Percentiles rank a stretch among this genome's conserved stretches.
phyloP scores from a whole-genome alignment of 2,329 filamentous ascomycete species.

The Pseudogymnoascus sp. region DNA sequence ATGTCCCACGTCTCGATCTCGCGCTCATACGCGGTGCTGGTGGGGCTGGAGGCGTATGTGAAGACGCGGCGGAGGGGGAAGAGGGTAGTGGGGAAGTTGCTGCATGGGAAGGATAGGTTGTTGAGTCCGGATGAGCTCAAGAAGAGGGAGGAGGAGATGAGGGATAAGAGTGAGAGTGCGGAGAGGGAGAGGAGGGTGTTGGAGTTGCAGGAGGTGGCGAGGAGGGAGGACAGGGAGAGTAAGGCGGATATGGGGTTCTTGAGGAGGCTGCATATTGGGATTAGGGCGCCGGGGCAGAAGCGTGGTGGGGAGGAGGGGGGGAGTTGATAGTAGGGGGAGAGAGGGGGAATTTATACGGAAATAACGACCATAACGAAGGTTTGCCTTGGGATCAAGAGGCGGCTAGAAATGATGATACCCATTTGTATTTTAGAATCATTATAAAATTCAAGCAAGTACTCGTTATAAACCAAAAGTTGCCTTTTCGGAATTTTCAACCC shows the following conservation, averaged over 20 bases:
- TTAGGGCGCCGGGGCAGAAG: conserved; percentile 21
- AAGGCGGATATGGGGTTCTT: conserved; percentile 26
- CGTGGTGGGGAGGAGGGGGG: neutral
- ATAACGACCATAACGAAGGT: too few species aligned
- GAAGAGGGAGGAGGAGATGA: conserved; percentile 48
- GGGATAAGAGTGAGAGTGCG: conserved; percentile 53
- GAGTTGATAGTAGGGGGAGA: neutral
- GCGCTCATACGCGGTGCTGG: conserved; percentile 71
- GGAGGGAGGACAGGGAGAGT: conserved; percentile 25
- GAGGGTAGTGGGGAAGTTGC: conserved; percentile 40
- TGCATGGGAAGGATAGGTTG: conserved; percentile 49
- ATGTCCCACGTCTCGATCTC: conserved; percentile 71
- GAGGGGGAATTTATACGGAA: conserved; percentile 10
- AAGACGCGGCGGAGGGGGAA: conserved; percentile 58
- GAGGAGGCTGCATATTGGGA: conserved; percentile 33
- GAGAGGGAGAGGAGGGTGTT: conserved; percentile 39
- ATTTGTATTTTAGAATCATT: conserved; percentile 1
- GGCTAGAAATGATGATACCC: neutral
- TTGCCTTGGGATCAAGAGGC: neutral
- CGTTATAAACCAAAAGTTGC: neutral
- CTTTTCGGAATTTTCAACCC: neutral
- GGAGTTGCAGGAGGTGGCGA: conserved; percentile 24
- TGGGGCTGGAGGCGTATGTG: conserved; percentile 74
- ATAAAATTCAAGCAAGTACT: neutral
- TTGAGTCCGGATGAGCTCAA: conserved; percentile 52